Conservation (phyloP, 2,329 filamentous ascomycete genomes). For the Monosporascus sp. region DNA sequence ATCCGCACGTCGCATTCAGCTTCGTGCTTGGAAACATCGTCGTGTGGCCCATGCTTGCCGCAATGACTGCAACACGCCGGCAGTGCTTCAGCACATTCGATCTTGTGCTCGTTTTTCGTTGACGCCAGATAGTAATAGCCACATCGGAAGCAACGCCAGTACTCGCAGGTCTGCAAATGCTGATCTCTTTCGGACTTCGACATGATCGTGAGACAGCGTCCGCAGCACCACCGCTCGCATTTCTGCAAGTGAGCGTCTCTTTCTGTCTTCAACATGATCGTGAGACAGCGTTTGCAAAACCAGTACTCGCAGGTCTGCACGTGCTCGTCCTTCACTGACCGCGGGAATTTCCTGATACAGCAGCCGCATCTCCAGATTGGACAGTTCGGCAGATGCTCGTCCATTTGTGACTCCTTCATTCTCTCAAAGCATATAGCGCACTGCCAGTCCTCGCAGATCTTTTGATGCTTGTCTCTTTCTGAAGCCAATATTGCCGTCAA, state of each 20-base stretch:
- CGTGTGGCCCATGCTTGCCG: neutral
- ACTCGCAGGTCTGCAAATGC: constrained; percentile 1
- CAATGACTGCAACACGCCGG: neutral
- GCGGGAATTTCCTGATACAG: neutral
- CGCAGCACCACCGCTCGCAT: neutral
- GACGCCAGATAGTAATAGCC: neutral
- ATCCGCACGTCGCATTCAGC: neutral
- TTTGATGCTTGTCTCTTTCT: constrained; percentile 1
- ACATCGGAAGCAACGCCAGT: neutral
- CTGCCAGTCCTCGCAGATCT: neutral
- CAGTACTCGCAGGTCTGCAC: neutral
- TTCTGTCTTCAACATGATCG: neutral
- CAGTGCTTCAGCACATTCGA: neutral
- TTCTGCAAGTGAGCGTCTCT: neutral
- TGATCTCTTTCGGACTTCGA: constrained; percentile 1
- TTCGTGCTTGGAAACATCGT: neutral
- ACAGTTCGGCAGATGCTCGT: neutral
- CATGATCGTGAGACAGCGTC: neutral
- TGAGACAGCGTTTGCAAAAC: neutral
- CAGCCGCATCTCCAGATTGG: neutral
- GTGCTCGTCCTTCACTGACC: neutral
- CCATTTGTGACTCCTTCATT: neutral
- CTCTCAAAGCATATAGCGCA: neutral
- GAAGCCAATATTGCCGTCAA: neutral
- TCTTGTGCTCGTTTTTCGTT: neutral